phyloP scores from a whole-genome alignment of 768 basidiomycete genomes.

The Podaxis pistillaris region DNA sequence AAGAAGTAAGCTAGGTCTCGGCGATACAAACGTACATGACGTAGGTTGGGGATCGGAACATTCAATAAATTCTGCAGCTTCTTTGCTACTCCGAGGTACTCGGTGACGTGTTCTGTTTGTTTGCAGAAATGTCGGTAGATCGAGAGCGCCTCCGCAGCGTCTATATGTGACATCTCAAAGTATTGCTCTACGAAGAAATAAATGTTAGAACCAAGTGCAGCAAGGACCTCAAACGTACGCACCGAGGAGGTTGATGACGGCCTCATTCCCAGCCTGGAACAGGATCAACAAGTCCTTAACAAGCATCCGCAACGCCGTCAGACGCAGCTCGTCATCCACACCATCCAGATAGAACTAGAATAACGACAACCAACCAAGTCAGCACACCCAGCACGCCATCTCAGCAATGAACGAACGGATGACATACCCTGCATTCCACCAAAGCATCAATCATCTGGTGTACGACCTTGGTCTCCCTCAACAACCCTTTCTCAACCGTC shows the following conservation, averaged over 20 bases:
- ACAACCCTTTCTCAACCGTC: constrained; percentile 93
- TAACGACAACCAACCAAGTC: neutral
- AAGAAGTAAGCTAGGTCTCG: neutral
- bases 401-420: neutral
- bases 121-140: constrained; percentile 95
- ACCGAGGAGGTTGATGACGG: constrained; percentile 81
- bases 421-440: constrained; percentile 81
- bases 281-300: constrained; percentile 95
- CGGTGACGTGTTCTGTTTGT: constrained; percentile 90
- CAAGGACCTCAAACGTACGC: constrained; percentile 25
- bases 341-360: constrained; percentile 90
- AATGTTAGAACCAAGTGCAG: constrained; percentile 20
- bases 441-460: constrained; percentile 88
- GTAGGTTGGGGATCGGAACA: constrained; percentile 90
- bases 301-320: constrained; percentile 86
- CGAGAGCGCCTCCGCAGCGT: constrained; percentile 78
- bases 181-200: constrained; percentile 73
- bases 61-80: constrained; percentile 92
- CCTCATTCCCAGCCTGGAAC: constrained; percentile 96
- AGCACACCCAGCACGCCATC: constrained; percentile 7
- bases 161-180: constrained; percentile 96
- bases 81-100: constrained; percentile 88
- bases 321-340: constrained; percentile 87
- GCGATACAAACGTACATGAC: constrained; percentile 58
- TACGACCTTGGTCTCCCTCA: constrained; percentile 89